Evolutionary conservation across 2,329 filamentous ascomycete genomes (phyloP).

Genomic region (Pestalotiopsis sp.): DNA sequence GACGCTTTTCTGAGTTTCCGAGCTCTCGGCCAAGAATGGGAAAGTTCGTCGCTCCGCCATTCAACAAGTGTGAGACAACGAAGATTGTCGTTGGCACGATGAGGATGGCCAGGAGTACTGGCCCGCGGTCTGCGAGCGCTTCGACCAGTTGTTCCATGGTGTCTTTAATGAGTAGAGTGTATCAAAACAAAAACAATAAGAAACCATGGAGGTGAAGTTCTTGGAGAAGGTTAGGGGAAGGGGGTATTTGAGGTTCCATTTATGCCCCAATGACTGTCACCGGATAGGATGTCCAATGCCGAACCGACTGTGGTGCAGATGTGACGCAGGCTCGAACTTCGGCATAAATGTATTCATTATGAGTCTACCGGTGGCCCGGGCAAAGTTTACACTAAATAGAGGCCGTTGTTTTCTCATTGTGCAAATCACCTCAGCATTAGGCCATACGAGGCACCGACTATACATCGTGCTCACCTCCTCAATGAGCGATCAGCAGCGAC

Average conservation of each 20-base stretch:
- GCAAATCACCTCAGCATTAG: no score
- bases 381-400: no score
- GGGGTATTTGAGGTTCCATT: background rate
- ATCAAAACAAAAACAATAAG: background rate
- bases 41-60: constrained; percentile 6
- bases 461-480: no score
- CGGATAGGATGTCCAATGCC: background rate
- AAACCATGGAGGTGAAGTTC: background rate
- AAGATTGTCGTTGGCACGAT: background rate
- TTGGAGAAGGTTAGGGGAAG: background rate
- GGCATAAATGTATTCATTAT: background rate
- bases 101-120: background rate
- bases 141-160: background rate
- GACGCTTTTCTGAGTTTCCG: constrained; percentile 23
- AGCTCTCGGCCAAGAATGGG: constrained; percentile 24
- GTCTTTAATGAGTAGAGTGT: background rate
- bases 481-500: no score
- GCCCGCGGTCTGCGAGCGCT: background rate
- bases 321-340: background rate
- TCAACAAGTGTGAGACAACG: background rate
- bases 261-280: background rate
- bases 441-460: no score
- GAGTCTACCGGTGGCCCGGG: no score
- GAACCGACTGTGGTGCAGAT: background rate
- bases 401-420: no score